Conservation (phyloP, 2,329 filamentous ascomycete genomes). For the Pseudocercospora vitis region DNA sequence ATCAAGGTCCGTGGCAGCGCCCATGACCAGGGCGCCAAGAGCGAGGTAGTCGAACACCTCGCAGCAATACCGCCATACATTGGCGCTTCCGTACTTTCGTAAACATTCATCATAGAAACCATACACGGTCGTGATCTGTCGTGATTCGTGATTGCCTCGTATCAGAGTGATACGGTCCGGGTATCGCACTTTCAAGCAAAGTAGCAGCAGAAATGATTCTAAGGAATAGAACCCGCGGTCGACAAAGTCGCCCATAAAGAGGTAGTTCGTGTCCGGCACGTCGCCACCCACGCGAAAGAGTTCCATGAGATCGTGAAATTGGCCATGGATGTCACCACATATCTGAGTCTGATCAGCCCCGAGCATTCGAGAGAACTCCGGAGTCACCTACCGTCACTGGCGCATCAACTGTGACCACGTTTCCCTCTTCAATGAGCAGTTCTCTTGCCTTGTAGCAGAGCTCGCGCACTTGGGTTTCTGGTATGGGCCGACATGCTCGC, state of each 20-base stretch:
- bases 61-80: constrained; percentile 94
- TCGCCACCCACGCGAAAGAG: constrained; percentile 98
- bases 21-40: constrained; percentile 85
- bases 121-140: constrained; percentile 96
- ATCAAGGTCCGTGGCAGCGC: constrained; percentile 67
- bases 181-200: constrained; percentile 95
- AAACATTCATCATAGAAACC: constrained; percentile 99
- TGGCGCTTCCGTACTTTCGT: constrained; percentile 97
- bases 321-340: constrained; percentile 95
- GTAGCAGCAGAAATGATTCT: constrained; percentile 90
- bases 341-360: constrained; percentile 55
- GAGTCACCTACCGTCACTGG: constrained; percentile 73
- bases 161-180: constrained; percentile 96
- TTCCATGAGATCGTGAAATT: constrained; percentile 98
- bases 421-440: constrained; percentile 93
- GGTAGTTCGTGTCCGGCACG: constrained; percentile 96
- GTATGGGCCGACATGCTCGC: constrained; percentile 92
- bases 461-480: constrained; percentile 91
- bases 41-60: constrained; percentile 98
- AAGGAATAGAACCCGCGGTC: constrained; percentile 97
- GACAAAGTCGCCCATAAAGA: constrained; percentile 97
- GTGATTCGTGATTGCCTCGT: constrained; percentile 75
- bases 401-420: constrained; percentile 91
- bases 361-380: background rate
- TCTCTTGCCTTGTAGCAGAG: constrained; percentile 96